These are phyloP conservation scores for Fusarium palustre DNA, from an alignment of 2,329 filamentous ascomycete genomes.

Conservation along the genomic window DNA sequence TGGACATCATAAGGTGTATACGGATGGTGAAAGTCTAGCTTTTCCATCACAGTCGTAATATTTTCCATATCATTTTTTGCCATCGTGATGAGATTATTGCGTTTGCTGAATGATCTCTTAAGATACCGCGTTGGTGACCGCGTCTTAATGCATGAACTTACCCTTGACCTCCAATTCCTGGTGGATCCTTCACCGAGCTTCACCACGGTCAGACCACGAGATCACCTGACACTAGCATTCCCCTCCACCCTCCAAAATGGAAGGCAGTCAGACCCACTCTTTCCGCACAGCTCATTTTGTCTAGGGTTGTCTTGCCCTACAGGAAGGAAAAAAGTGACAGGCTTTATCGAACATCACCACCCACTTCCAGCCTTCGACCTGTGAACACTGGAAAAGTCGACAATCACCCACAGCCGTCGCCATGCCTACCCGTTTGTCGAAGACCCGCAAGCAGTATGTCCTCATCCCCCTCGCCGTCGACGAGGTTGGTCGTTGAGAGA, in stretches of 20 bases:
- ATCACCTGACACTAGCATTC: slow-evolving; percentile 49
- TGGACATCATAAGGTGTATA: slow-evolving; percentile 91
- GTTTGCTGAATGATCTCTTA: background rate
- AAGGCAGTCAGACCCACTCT: slow-evolving; percentile 10
- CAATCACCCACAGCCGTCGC: slow-evolving; percentile 62
- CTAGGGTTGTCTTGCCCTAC: slow-evolving; percentile 59
- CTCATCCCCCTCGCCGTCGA: slow-evolving; percentile 40
- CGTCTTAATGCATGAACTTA: slow-evolving; percentile 24
- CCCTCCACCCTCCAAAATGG: background rate
- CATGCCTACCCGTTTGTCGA: slow-evolving; percentile 80
- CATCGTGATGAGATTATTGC: slow-evolving; percentile 33
- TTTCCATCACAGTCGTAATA: slow-evolving; percentile 43
- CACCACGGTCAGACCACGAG: slow-evolving; percentile 39
- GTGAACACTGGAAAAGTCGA: slow-evolving; percentile 54
- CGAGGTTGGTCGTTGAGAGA: slow-evolving; percentile 40
- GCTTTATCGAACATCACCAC: slow-evolving; percentile 55
- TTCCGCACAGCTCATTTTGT: slow-evolving; percentile 27
- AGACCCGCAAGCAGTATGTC: slow-evolving; percentile 83
- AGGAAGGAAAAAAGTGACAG: slow-evolving; percentile 50
- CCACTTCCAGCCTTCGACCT: slow-evolving; percentile 51
- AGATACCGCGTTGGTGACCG: slow-evolving; percentile 16
- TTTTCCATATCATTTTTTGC: slow-evolving; percentile 27
- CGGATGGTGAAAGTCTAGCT: slow-evolving; percentile 82
- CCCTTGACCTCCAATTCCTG: slow-evolving; percentile 22
- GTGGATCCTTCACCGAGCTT: slow-evolving; percentile 36